Percentiles rank a stretch among this genome's conserved stretches.
phyloP scores from a whole-genome alignment of 139 green algal species.

The Picochlorum sp. region DNA sequence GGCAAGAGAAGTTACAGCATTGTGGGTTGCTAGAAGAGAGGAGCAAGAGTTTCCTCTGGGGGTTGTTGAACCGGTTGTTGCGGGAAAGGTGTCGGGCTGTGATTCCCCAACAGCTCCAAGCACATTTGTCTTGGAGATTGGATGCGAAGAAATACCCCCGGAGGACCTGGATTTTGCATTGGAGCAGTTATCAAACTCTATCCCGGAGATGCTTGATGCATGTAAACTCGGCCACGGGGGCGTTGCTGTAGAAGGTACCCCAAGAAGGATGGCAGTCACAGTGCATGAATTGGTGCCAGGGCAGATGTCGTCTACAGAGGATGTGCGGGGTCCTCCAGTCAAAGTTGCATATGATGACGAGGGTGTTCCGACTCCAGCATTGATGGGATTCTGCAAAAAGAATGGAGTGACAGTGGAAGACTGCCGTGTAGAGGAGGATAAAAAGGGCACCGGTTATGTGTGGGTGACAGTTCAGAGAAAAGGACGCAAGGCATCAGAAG shows the following conservation, averaged over 20 bases:
- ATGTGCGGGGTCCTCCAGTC: slow-evolving; percentile 79
- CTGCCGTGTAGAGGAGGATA: slow-evolving; percentile 47
- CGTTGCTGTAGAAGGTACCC: slow-evolving; percentile 73
- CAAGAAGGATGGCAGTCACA: slow-evolving; percentile 70
- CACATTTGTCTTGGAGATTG: slow-evolving; percentile 91
- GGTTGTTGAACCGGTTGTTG: slow-evolving; percentile 16
- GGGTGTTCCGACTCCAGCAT: slow-evolving; percentile 75
- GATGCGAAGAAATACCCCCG: slow-evolving; percentile 94
- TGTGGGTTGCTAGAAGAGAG: slow-evolving; percentile 84
- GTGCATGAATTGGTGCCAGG: slow-evolving; percentile 58
- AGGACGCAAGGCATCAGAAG: slow-evolving; percentile 45
- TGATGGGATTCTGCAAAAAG: slow-evolving; percentile 90
- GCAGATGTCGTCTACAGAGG: slow-evolving; percentile 51
- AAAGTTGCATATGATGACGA: slow-evolving; percentile 65
- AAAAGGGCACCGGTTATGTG: slow-evolving; percentile 89
- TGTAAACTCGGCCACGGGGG: slow-evolving; percentile 63
- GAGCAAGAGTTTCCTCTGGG: slow-evolving; percentile 87
- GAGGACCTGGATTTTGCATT: slow-evolving; percentile 70
- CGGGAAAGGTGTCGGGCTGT: neutral
- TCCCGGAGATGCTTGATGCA: slow-evolving; percentile 65
- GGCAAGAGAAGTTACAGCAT: slow-evolving; percentile 48
- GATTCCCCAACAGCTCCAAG: slow-evolving; percentile 11
- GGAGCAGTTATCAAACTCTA: slow-evolving; percentile 63
- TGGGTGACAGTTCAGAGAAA: slow-evolving; percentile 61
- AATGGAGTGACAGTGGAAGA: slow-evolving; percentile 56